A percentile compares a stretch with the other conserved stretches of the same genome.
phyloP scores from a whole-genome alignment of 257 asterid genomes.

The Fraxinus pennsylvanica region DNA sequence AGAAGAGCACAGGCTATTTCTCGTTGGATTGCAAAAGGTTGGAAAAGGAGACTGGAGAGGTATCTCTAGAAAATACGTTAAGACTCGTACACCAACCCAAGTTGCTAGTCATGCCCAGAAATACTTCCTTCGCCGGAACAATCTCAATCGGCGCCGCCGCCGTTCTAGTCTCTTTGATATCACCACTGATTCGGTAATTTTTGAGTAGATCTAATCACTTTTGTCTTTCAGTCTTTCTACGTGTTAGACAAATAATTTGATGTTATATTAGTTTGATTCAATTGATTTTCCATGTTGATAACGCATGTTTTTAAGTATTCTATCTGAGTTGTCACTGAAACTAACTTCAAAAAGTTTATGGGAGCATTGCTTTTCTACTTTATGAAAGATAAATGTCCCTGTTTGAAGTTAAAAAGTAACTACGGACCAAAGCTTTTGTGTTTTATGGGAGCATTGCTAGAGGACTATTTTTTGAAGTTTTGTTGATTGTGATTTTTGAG shows the following conservation, averaged over 20 bases:
- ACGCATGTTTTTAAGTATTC: conserved; percentile 15
- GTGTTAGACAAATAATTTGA: background rate
- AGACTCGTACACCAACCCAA: conserved; percentile 90
- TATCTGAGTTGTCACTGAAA: conserved; percentile 12
- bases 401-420: conserved; percentile 20
- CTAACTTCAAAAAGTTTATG: conserved; percentile 11
- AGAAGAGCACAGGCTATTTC: conserved; percentile 84
- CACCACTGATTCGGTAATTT: conserved; percentile 71
- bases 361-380: conserved; percentile 20
- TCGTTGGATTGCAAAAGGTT: conserved; percentile 71
- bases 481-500: background rate
- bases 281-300: background rate
- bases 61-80: conserved; percentile 79
- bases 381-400: conserved; percentile 15
- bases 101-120: conserved; percentile 98
- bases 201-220: background rate
- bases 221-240: background rate
- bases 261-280: conserved; percentile 14
- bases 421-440: conserved; percentile 20
- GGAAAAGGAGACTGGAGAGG: conserved; percentile 97
- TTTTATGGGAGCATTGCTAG: conserved; percentile 13
- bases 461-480: conserved; percentile 1
- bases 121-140: conserved; percentile 72
- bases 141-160: conserved; percentile 54
- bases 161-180: conserved; percentile 85